phyloP scores from a whole-genome alignment of 2,329 filamentous ascomycete genomes.

The Tolypocladium tropicale region DNA sequence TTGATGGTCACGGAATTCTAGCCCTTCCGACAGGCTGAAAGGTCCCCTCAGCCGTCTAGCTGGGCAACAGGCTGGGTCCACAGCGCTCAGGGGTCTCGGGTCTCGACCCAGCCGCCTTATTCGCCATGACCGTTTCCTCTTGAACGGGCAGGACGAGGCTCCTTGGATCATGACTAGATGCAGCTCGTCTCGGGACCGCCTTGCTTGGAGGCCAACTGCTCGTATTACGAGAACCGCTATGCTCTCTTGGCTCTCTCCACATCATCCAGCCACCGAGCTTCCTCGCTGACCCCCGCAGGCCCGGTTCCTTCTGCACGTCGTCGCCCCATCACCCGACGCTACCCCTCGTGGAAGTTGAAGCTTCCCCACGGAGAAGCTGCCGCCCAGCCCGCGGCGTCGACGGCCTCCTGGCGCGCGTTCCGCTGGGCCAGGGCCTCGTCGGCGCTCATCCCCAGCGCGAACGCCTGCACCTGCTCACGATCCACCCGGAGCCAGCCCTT shows the following conservation, averaged over 20 bases:
- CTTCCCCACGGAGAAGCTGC: slow-evolving; percentile 39
- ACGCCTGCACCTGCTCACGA: slow-evolving; percentile 28
- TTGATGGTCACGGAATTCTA: too few relatives aligned
- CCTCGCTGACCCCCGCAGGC: background rate
- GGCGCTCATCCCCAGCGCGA: slow-evolving; percentile 26
- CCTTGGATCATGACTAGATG: too few relatives aligned
- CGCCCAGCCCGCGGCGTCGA: slow-evolving; percentile 34
- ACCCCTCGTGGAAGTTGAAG: slow-evolving; percentile 27
- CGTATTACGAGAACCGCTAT: background rate
- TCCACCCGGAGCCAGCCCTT: slow-evolving; percentile 45
- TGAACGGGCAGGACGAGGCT: too few relatives aligned
- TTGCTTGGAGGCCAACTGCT: background rate
- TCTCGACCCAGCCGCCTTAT: too few relatives aligned
- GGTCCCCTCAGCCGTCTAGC: background rate
- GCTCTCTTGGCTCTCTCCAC: background rate
- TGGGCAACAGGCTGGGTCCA: background rate
- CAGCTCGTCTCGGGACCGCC: too few relatives aligned
- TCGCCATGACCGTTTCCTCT: background rate
- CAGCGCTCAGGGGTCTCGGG: background rate
- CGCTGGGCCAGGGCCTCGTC: slow-evolving; percentile 35
- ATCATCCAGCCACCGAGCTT: background rate
- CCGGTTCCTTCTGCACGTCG: background rate
- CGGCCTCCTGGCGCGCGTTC: slow-evolving; percentile 25
- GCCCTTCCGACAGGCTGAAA: background rate
- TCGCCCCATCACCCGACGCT: background rate